Evolutionary conservation across 1,284 basidiomycete species (phyloP).

Genomic region (Pyrrhoderma lamaoense): DNA sequence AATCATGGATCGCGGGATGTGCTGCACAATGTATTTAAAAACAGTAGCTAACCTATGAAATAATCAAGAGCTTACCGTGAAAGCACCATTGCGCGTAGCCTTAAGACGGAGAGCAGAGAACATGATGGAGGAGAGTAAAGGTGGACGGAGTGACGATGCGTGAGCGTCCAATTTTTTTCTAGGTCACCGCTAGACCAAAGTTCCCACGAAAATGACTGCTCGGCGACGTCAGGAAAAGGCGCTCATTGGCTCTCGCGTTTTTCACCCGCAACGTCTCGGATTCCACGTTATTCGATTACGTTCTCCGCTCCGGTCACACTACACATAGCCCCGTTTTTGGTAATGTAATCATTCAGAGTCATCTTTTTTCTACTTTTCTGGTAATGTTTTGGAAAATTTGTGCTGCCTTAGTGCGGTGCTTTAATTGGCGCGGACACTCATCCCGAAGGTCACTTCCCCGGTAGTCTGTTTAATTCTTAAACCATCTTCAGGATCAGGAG

Average conservation of each 20-base stretch:
- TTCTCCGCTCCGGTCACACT: constrained; percentile 21
- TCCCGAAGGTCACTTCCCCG: too few relatives aligned
- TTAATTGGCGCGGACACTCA: too few relatives aligned
- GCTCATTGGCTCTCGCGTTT: neutral
- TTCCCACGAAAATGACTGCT: constrained; percentile 7
- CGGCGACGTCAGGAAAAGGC: neutral
- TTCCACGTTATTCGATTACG: neutral
- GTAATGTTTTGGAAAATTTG: too few relatives aligned
- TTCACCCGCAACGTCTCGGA: neutral
- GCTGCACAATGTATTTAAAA: constrained; percentile 31
- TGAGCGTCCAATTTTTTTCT: constrained; percentile 14
- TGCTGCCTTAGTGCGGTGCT: too few relatives aligned
- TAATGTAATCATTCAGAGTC: too few relatives aligned
- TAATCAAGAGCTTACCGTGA: constrained; percentile 24
- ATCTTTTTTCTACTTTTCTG: too few relatives aligned
- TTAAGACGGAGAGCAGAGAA: constrained; percentile 53
- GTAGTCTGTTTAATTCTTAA: too few relatives aligned
- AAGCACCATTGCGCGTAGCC: constrained; percentile 53
- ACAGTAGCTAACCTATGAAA: constrained; percentile 2
- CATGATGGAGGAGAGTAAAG: constrained; percentile 44
- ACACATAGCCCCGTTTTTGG: too few relatives aligned
- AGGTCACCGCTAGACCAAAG: neutral
- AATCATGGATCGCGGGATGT: constrained; percentile 60
- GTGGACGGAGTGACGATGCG: neutral
- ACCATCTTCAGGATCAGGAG: too few relatives aligned